Conservation (phyloP, 306 rosid species). For the Sindora glabra region DNA sequence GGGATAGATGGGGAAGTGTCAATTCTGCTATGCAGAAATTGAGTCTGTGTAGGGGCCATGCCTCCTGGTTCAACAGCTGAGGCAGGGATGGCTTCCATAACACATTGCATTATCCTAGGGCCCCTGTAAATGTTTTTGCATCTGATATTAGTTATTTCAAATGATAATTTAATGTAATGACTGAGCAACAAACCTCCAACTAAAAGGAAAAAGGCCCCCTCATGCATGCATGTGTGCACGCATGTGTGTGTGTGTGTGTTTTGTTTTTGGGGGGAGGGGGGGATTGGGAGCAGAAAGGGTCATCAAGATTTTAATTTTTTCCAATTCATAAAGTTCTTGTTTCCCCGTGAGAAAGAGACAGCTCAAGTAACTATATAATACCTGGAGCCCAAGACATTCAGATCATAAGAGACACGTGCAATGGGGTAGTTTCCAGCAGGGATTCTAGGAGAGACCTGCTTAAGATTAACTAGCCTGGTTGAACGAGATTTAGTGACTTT, state of each 20-base stretch:
- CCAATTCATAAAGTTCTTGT: background rate
- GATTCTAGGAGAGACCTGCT: conserved; percentile 82
- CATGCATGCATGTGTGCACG: too few relatives aligned
- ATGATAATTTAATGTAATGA: background rate
- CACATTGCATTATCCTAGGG: conserved; percentile 91
- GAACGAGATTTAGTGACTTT: conserved; percentile 62
- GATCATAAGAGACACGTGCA: conserved; percentile 76
- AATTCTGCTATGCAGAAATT: conserved; percentile 47
- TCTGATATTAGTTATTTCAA: conserved; percentile 2
- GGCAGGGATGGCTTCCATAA: conserved; percentile 87
- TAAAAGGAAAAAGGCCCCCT: conserved; percentile 5
- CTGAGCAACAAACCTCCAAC: background rate
- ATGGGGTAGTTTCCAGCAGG: conserved; percentile 80
- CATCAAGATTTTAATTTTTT: conserved; percentile 1
- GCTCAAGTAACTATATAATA: conserved; percentile 12
- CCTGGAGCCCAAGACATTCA: conserved; percentile 91
- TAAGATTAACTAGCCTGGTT: conserved; percentile 55
- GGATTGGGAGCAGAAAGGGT: background rate
- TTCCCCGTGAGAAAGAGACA: background rate
- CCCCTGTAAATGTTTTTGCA: conserved; percentile 47
- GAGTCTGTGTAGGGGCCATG: conserved; percentile 66
- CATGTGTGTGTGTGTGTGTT: too few relatives aligned
- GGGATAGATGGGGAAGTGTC: conserved; percentile 59
- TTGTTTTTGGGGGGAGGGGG: background rate
- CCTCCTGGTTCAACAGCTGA: conserved; percentile 85